Conservation (phyloP, 495 filamentous ascomycete species). For the Staphylotrichum tortipilum region DNA sequence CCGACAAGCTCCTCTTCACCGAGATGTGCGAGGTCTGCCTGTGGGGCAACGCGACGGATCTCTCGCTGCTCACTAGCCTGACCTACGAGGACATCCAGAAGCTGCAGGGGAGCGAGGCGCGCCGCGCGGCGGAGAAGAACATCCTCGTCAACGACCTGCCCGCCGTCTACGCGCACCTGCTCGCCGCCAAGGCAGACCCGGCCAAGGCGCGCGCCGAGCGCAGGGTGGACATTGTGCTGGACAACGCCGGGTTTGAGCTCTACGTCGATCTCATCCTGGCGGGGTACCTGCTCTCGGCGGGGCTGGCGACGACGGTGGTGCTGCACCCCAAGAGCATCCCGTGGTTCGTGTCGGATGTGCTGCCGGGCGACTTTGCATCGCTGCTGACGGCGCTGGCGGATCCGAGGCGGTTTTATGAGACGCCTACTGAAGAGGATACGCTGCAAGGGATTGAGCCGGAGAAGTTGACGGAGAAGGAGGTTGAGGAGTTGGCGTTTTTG, state of each 20-base stretch:
- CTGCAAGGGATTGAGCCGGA: slow-evolving; percentile 44
- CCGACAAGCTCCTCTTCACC: slow-evolving; percentile 68
- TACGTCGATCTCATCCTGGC: slow-evolving; percentile 89
- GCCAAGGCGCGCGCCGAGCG: slow-evolving; percentile 37
- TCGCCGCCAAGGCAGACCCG: slow-evolving; percentile 51
- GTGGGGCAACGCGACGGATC: slow-evolving; percentile 95
- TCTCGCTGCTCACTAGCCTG: slow-evolving; percentile 81
- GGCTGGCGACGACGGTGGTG: slow-evolving; percentile 77
- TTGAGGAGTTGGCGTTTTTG: slow-evolving; percentile 59
- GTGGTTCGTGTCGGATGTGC: slow-evolving; percentile 95
- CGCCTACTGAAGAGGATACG: slow-evolving; percentile 56
- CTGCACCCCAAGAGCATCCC: slow-evolving; percentile 89
- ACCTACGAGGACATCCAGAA: slow-evolving; percentile 96
- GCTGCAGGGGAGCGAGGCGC: slow-evolving; percentile 77
- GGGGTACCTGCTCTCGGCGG: slow-evolving; percentile 74
- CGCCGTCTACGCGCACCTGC: slow-evolving; percentile 61
- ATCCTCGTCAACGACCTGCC: slow-evolving; percentile 79
- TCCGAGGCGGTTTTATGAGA: slow-evolving; percentile 67
- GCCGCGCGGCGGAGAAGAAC: slow-evolving; percentile 76
- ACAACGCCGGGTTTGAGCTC: slow-evolving; percentile 94
- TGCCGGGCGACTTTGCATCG: slow-evolving; percentile 72
- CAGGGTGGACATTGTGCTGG: slow-evolving; percentile 83
- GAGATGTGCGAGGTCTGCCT: slow-evolving; percentile 97
- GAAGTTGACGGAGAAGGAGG: slow-evolving; percentile 58
- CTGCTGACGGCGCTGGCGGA: slow-evolving; percentile 68